Conservation (phyloP, 306 rosid species). For the Hippophae rhamnoides region DNA sequence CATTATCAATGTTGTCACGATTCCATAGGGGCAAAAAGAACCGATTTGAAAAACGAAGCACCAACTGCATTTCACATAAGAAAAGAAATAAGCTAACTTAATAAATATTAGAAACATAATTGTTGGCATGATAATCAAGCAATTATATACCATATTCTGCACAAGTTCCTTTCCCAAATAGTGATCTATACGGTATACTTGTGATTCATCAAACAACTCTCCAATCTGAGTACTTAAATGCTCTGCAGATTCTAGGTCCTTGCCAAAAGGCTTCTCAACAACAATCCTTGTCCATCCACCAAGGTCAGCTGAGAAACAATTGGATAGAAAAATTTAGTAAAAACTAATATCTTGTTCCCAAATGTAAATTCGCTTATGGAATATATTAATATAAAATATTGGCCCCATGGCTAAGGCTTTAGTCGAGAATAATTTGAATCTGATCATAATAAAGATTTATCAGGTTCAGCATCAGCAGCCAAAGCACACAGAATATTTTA, state of each 20-base stretch:
- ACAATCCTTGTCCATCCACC: slow-evolving; percentile 98
- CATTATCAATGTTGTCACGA: slow-evolving; percentile 87
- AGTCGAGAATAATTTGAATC: too few species aligned
- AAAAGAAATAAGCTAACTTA: slow-evolving; percentile 27
- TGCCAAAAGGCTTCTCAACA: slow-evolving; percentile 99
- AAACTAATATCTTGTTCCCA: slow-evolving; percentile 1
- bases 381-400: too few species aligned
- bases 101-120: slow-evolving; percentile 6
- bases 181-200: slow-evolving; percentile 95
- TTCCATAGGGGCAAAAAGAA: slow-evolving; percentile 91
- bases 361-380: too few species aligned
- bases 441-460: too few species aligned
- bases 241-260: slow-evolving; percentile 84
- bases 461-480: too few species aligned
- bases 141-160: slow-evolving; percentile 71
- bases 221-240: slow-evolving; percentile 80
- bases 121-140: neutral
- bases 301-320: slow-evolving; percentile 56
- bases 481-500: too few species aligned
- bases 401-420: too few species aligned
- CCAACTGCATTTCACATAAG: slow-evolving; percentile 54
- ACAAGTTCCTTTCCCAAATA: slow-evolving; percentile 95
- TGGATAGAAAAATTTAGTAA: slow-evolving; percentile 18
- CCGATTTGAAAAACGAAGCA: slow-evolving; percentile 96
- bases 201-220: slow-evolving; percentile 71